Percentiles rank a stretch among this genome's conserved stretches.
Conservation (phyloP, 2,329 filamentous ascomycete species). For the Talaromyces amestolkiae region DNA sequence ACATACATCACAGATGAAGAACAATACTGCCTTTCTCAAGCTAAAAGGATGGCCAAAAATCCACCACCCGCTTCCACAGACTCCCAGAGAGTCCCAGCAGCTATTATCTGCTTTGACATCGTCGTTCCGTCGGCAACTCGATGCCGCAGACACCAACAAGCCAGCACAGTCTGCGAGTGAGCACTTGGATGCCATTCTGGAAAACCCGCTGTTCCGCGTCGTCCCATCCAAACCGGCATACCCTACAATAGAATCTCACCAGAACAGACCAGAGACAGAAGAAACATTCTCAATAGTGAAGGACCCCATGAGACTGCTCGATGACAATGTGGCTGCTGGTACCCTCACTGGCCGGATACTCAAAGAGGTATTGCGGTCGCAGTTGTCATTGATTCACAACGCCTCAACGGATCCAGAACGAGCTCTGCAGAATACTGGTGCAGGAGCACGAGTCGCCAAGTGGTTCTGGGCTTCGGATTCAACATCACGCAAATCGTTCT, state of each 20-base stretch:
- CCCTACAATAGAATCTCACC: constrained; percentile 14
- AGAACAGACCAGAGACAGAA: background rate
- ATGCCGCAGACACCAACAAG: constrained; percentile 37
- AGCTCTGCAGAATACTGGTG: constrained; percentile 35
- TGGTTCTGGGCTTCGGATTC: constrained; percentile 44
- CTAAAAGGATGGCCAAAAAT: constrained; percentile 56
- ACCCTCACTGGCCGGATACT: constrained; percentile 29
- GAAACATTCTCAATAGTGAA: constrained; percentile 23
- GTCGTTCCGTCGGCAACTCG: constrained; percentile 63
- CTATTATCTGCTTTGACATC: constrained; percentile 60
- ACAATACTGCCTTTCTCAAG: constrained; percentile 47
- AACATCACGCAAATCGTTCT: constrained; percentile 29
- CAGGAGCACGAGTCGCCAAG: constrained; percentile 35
- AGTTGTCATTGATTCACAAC: constrained; percentile 32
- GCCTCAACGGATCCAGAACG: constrained; percentile 24
- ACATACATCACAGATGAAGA: constrained; percentile 45
- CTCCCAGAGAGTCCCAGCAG: constrained; percentile 57
- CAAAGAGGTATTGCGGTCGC: constrained; percentile 32
- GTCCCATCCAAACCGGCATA: constrained; percentile 28
- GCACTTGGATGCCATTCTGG: constrained; percentile 39
- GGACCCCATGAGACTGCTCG: constrained; percentile 37
- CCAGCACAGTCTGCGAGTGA: constrained; percentile 36
- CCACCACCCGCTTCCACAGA: constrained; percentile 52
- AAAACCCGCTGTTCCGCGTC: constrained; percentile 44
- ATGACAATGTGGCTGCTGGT: constrained; percentile 40